These are phyloP conservation scores for Pseudocercospora eumusae DNA, from an alignment of 2,329 filamentous ascomycete species.

Conservation along the genomic window DNA sequence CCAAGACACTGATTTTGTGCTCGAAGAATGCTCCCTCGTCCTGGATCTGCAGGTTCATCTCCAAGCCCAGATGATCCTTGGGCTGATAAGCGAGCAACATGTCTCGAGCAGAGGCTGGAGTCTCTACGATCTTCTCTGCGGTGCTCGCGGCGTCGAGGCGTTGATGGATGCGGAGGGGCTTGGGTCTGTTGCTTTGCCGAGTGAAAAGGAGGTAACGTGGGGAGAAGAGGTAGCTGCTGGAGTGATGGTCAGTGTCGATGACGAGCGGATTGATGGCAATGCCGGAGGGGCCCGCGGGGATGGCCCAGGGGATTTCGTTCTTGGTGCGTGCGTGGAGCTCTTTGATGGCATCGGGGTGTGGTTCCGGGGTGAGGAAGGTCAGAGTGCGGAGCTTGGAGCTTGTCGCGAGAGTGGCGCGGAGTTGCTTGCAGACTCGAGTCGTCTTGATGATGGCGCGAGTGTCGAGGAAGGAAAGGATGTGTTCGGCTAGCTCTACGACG, in stretches of 20 bases:
- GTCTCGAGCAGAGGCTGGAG: neutral
- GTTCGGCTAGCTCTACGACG: neutral
- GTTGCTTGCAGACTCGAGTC: neutral
- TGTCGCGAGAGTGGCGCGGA: neutral
- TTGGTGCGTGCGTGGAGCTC: neutral
- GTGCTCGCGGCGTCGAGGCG: neutral
- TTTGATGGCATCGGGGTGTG: neutral
- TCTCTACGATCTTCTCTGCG: neutral
- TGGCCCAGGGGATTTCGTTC: neutral
- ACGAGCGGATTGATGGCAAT: neutral
- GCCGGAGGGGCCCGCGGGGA: neutral
- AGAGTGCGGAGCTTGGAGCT: neutral
- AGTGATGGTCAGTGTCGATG: too few species aligned
- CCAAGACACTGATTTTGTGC: too few species aligned
- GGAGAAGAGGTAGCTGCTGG: too few species aligned
- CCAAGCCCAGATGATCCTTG: neutral
- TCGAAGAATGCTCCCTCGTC: neutral
- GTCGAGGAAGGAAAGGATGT: conserved; percentile 1
- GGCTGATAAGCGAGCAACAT: neutral
- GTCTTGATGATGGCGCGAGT: neutral
- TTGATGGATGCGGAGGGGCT: neutral
- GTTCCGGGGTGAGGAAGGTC: neutral
- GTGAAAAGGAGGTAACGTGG: too few species aligned
- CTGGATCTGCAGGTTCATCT: neutral
- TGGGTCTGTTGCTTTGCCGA: neutral